Conservation (phyloP, 257 asterid species). For the Lavandula angustifolia region DNA sequence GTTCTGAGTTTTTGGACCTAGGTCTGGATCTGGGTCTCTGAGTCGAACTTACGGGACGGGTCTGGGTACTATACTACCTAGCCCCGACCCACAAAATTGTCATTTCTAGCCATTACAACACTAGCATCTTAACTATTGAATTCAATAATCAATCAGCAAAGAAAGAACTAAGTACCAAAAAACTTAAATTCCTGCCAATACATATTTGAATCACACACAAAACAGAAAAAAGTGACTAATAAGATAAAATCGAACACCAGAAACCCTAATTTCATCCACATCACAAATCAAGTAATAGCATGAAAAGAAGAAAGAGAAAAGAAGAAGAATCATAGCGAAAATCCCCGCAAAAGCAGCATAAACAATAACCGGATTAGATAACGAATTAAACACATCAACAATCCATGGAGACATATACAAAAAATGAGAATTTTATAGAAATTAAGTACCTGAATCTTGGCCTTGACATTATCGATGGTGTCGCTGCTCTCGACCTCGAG, state of each 20-base stretch:
- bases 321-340: not conserved
- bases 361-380: not conserved
- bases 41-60: too few relatives aligned
- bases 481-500: slow-evolving; percentile 75
- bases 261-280: slow-evolving; percentile 32
- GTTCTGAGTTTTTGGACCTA: too few relatives aligned
- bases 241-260: not conserved
- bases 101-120: too few relatives aligned
- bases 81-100: too few relatives aligned
- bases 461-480: slow-evolving; percentile 67
- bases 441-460: slow-evolving; percentile 67
- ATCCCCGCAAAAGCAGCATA: not conserved
- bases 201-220: not conserved
- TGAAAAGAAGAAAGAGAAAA: not conserved
- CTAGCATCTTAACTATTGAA: too few relatives aligned
- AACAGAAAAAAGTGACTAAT: not conserved
- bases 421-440: too few relatives aligned
- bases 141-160: not conserved
- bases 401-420: not conserved
- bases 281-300: slow-evolving; percentile 1
- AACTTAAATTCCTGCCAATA: slow-evolving; percentile 13
- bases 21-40: too few relatives aligned
- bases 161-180: not conserved
- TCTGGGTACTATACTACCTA: too few relatives aligned
- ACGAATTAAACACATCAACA: not conserved